phyloP scores from a whole-genome alignment of 2,329 filamentous ascomycete genomes.

The Parastagonospora nodorum region DNA sequence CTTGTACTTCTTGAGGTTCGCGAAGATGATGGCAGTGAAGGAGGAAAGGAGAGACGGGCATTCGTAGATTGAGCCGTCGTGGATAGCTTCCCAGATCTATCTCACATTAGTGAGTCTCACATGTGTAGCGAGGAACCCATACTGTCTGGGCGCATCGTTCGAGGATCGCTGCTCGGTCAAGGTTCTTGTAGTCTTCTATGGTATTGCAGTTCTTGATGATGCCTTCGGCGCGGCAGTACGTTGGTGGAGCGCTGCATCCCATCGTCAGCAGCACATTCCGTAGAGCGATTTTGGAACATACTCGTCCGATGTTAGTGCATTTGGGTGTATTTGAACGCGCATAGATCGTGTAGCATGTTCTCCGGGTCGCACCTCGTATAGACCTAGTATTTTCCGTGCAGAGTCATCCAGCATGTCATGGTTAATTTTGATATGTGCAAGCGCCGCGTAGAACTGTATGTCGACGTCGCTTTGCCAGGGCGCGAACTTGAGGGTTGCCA shows the following conservation, averaged over 20 bases:
- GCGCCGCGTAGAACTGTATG: slow-evolving; percentile 88
- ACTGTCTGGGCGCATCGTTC: slow-evolving; percentile 80
- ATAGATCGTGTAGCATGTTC: slow-evolving; percentile 77
- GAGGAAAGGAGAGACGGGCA: slow-evolving; percentile 89
- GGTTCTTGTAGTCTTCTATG: slow-evolving; percentile 85
- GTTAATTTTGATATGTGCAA: slow-evolving; percentile 94
- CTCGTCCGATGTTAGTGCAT: slow-evolving; percentile 82
- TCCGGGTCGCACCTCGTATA: slow-evolving; percentile 81
- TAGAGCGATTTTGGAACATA: slow-evolving; percentile 55
- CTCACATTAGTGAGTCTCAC: slow-evolving; percentile 25
- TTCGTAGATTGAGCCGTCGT: slow-evolving; percentile 94
- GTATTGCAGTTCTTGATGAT: slow-evolving; percentile 97
- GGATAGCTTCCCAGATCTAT: slow-evolving; percentile 96
- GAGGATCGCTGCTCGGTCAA: slow-evolving; percentile 79
- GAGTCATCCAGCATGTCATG: slow-evolving; percentile 97
- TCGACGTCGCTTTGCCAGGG: slow-evolving; percentile 95
- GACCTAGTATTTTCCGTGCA: slow-evolving; percentile 79
- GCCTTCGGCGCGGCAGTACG: slow-evolving; percentile 81
- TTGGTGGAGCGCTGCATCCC: slow-evolving; percentile 33
- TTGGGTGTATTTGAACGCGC: slow-evolving; percentile 88
- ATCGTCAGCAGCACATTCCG: slow-evolving; percentile 14
- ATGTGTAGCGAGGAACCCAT: slow-evolving; percentile 29
- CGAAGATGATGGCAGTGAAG: slow-evolving; percentile 88
- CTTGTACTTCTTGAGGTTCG: slow-evolving; percentile 95
- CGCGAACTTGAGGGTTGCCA: slow-evolving; percentile 70